Evolutionary conservation across 2,329 filamentous ascomycete species (phyloP).

Genomic region (Colletotrichum orchidophilum): DNA sequence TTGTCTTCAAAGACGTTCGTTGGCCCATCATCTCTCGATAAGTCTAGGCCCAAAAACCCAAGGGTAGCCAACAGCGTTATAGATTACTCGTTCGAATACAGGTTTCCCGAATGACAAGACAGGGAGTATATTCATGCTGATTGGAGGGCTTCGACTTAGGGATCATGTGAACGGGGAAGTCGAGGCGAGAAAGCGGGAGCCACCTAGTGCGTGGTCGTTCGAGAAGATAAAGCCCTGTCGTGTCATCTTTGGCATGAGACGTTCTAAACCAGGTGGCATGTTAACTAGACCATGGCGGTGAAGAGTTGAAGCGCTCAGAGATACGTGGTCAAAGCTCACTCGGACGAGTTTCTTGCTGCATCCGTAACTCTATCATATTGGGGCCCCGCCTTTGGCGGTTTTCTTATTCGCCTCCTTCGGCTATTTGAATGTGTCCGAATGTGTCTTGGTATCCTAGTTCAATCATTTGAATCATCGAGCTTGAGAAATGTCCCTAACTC

Average conservation of each 20-base stretch:
- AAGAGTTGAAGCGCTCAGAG: neutral
- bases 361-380: neutral
- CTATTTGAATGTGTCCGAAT: neutral
- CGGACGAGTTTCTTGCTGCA: neutral
- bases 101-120: neutral
- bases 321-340: neutral
- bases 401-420: neutral
- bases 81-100: neutral
- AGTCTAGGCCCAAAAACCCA: neutral
- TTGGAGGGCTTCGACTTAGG: neutral
- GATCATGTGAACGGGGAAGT: neutral
- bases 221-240: neutral
- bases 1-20: neutral
- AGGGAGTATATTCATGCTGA: neutral
- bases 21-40: neutral
- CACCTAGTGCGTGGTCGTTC: neutral
- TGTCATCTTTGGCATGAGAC: neutral
- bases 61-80: neutral
- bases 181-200: neutral
- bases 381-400: neutral
- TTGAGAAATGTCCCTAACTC: too few relatives aligned
- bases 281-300: neutral
- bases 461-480: neutral
- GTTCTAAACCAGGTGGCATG: neutral
- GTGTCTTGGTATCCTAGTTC: neutral